Conservation (phyloP, 352 stramenopile genomes). For the Pythium dissotocum region DNA sequence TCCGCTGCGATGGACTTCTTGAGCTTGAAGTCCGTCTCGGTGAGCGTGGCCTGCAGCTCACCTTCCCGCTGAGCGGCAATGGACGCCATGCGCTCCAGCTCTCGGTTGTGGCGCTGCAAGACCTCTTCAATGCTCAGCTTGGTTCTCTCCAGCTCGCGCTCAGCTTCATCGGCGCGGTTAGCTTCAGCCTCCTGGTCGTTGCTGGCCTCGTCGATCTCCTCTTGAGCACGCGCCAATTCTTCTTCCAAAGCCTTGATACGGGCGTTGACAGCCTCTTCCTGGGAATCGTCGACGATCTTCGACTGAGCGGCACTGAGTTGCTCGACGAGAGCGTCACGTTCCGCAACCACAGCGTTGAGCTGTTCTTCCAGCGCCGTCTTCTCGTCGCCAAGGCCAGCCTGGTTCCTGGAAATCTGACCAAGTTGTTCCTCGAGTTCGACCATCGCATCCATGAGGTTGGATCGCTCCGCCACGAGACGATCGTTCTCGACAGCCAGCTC, state of each 20-base stretch:
- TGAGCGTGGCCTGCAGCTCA: constrained; percentile 39
- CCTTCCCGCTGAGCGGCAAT: constrained; percentile 17
- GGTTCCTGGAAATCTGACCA: constrained; percentile 27
- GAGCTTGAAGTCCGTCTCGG: constrained; percentile 35
- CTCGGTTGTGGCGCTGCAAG: not conserved
- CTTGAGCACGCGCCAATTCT: constrained; percentile 16
- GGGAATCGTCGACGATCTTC: not conserved
- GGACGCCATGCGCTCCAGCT: constrained; percentile 5
- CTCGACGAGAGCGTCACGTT: constrained; percentile 4
- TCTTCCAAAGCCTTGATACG: constrained; percentile 10
- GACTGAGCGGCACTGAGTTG: constrained; percentile 8
- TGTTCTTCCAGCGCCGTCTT: constrained; percentile 35
- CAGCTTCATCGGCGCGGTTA: constrained; percentile 19
- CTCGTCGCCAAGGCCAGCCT: constrained; percentile 31
- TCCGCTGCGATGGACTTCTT: constrained; percentile 36
- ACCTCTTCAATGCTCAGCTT: constrained; percentile 12
- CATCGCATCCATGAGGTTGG: constrained; percentile 35
- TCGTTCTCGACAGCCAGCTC: constrained; percentile 24
- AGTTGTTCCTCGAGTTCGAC: constrained; percentile 38
- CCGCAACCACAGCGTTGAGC: constrained; percentile 24
- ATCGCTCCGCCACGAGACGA: constrained; percentile 22
- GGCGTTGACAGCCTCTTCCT: not conserved
- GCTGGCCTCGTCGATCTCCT: constrained; percentile 12
- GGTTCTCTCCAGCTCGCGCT: constrained; percentile 3
- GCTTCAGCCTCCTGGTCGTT: constrained; percentile 29